Evolutionary conservation across 1,139 yeast species (phyloP).

Genomic region (Magnusiomyces fungicola): DNA sequence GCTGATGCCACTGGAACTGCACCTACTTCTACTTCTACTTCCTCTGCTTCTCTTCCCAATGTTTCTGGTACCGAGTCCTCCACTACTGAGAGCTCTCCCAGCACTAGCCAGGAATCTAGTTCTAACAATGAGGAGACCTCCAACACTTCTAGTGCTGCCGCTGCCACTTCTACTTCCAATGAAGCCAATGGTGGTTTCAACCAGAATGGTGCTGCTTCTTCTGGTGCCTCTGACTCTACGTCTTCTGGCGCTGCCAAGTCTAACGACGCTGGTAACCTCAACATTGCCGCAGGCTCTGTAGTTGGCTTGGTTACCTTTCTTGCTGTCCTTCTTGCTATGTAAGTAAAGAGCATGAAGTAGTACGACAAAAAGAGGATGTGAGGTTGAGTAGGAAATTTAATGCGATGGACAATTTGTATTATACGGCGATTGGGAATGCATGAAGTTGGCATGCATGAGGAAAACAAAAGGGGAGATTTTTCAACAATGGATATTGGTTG

Average conservation of each 20-base stretch:
- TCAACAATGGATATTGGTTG: too few relatives aligned
- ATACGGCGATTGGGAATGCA: too few relatives aligned
- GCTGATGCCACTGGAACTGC: constrained; percentile 11
- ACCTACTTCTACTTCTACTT: not conserved
- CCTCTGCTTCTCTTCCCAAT: not conserved
- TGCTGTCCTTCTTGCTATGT: not conserved
- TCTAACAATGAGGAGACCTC: too few relatives aligned
- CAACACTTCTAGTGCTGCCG: not conserved
- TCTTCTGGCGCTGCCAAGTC: not conserved
- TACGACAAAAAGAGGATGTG: too few relatives aligned
- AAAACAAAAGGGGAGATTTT: too few relatives aligned
- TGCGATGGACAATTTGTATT: too few relatives aligned
- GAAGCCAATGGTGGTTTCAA: not conserved
- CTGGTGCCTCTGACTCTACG: not conserved
- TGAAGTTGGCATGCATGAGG: too few relatives aligned
- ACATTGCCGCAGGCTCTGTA: constrained; percentile 1
- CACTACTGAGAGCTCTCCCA: not conserved
- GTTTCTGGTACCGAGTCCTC: not conserved
- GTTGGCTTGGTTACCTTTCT: not conserved
- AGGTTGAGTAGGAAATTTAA: too few relatives aligned
- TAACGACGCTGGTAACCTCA: not conserved
- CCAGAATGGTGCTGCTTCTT: too few relatives aligned
- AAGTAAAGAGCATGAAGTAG: too few relatives aligned
- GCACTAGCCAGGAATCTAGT: too few relatives aligned
- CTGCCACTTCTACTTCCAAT: not conserved